These are phyloP conservation scores for Coelastrella sp. DNA, from an alignment of 139 green algal genomes.

Conservation along the genomic window DNA sequence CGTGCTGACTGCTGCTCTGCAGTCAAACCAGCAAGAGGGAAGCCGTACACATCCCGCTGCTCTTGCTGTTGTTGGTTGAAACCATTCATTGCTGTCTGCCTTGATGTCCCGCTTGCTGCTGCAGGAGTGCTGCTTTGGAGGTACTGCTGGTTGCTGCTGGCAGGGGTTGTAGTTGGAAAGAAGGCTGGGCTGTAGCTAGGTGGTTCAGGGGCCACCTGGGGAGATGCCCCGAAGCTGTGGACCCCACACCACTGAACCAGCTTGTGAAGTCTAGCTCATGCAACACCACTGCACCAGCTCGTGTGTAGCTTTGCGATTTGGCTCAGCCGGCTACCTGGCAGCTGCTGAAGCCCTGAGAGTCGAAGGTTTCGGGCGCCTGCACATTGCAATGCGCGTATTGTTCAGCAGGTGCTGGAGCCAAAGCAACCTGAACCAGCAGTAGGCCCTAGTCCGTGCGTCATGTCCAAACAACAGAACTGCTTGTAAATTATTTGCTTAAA, in stretches of 20 bases:
- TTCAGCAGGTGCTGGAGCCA: too few species aligned
- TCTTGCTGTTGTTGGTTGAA: background rate
- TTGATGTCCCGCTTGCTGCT: background rate
- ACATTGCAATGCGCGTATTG: too few species aligned
- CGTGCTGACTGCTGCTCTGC: slow-evolving; percentile 52
- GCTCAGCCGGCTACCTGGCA: too few species aligned
- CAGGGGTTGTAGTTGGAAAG: background rate
- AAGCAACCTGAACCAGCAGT: too few species aligned
- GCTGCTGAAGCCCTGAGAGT: too few species aligned
- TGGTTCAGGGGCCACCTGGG: background rate
- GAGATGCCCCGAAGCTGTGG: background rate
- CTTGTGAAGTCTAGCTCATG: background rate
- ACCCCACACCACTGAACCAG: background rate
- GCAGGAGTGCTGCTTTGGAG: background rate
- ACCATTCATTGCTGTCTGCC: background rate
- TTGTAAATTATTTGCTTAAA: background rate
- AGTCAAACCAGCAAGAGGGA: slow-evolving; percentile 48
- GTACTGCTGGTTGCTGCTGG: background rate
- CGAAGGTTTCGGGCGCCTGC: background rate
- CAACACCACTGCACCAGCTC: too few species aligned
- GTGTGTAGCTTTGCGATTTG: too few species aligned
- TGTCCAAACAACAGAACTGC: too few species aligned
- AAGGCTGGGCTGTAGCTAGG: background rate
- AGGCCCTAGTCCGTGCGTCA: too few species aligned
- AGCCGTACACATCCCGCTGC: slow-evolving; percentile 63